Evolutionary conservation across 805 yeast species (phyloP), one percentile per base, ranked within the genome.

Genomic region (Saturnispora zaruensis): DNA sequence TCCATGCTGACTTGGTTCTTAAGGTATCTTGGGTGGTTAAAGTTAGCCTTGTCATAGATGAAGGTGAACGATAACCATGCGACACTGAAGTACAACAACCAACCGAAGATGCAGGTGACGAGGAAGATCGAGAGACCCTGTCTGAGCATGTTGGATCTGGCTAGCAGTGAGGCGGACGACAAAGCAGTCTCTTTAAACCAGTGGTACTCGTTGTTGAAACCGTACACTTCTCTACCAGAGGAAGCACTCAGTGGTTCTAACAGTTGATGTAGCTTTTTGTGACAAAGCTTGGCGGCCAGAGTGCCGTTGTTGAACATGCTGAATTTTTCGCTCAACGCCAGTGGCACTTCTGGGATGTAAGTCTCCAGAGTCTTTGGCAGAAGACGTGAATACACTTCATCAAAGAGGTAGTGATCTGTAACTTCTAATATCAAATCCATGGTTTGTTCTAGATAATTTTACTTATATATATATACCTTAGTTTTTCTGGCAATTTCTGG

Each of bases 391-490:
- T 89, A 91, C 16, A 79, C 69, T 63, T 72, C 74, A 69, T 93
- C 99, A 46, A 91, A 77, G 26, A 80, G 59, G 58, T 69, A 86
- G 44, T 86, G 74, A 68, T 93, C 99, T 43, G 73, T 68, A 23
- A 80, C 71, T 66, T 93, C 99, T 47, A 93, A 75, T 23, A 88
- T 89, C 61, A 93, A 72, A 83, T 93, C 99, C 99, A 93, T 91
- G 51, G 21, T 42, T 18, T 28, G 13, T 36, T 36, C 20, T 20
- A 36, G 4, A 18, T 28, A 28, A 11, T 11, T 28, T 28, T 28
- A 28, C 32, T 28, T 28, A 13, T 28, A 28, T 28, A 28, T 28
- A 28, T 28, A 28, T 28, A 28, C 13, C 13, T 28, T 28, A 14
- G 13, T 28, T 28, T 11, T 9, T 11, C 32, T 28, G 13, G 9